Evolutionary conservation across 2,329 filamentous ascomycete species (phyloP), one percentile per base, ranked within the genome.

Genomic region (Penicillium sp.): DNA sequence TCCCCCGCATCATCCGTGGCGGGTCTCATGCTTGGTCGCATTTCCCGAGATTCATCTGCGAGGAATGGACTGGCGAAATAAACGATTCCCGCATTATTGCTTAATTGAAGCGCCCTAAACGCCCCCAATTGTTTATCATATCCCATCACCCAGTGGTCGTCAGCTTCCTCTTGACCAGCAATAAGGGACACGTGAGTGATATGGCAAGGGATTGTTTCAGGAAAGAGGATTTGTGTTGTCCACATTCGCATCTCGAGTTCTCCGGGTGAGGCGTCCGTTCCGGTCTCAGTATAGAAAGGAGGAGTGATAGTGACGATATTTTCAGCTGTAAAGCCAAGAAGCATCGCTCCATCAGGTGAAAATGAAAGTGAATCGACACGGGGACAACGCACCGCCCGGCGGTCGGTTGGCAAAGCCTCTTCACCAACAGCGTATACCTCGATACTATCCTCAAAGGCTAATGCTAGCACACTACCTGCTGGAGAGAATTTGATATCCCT

Each of bases 361-460:
- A 94, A 94, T 4, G 86, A 82, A 48, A 94, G 76, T 3, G 85
- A 81, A 69, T 93, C 90, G 5, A 93, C 88, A 2, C 83, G 84
- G 68, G 90, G 87, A 68, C 90, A 93, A 68, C 92, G 91, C 57
- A 93, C 89, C 12, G 89, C 85, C 64, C 90, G 82, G 67, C 88
- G 83, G 64, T 92, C 88, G 0, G 85, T 89, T 13, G 84, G 74
- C 29, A 88, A 68, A 27, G 85, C 86, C 53, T 81, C 84, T 2
- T 87, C 80, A 48, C 84, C 85, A 40, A 96, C 78, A 6, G 91
- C 89, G 29, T 90, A 87, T 0, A 96, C 89, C 73, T 96, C 92
- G 61, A 96, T 93, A n/a, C 90, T 90, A 55, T 90, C 89, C 69
- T 91, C 87, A 73, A 93, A 95, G 8, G 91, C 91, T 17, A 91